Base-by-base conservation (phyloP, 176 grass and related monocot species). In the Calamus simplicifolius region DNA sequence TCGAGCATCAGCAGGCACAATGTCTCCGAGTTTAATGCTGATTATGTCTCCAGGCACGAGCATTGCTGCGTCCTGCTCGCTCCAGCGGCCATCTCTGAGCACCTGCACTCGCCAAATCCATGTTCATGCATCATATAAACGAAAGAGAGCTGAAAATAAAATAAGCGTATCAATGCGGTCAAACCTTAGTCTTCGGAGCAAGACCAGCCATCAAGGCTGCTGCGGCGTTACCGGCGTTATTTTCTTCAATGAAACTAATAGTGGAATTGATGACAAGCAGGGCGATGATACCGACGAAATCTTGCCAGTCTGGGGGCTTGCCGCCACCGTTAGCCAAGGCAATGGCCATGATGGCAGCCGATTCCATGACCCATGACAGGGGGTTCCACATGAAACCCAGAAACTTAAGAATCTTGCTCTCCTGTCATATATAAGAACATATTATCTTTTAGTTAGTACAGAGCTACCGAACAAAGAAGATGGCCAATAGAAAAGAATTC, bases 351-450 rank as follows among this genome's bases (percentile, higher is more conserved):
- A 99, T 17, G 16, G 94, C 94, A 4, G 93, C 87, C 14, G 67
- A 57, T 57, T 99, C 94, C 94, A 99, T 99, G 17, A 99, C 94
- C 94, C 94, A 99, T 23, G 94, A 99, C 1, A 99, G 67, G 0
- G 94, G 94, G 63, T 99, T 99, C 94, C 94, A 99, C 94, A 99
- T 99, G 74, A 99, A 99, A 19, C 84, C 79, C 17, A 98, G 12
- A 76, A 98, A 98, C 58, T 93, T 98, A 17, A 98, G 85, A 0
- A 98, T 3, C 70, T 86, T 75, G 53, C 81, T 98, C 81, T 98
- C 94, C 88, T 90, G 69, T 48, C 5, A 58, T n/a, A 58, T n/a
- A 27, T n/a, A 31, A 43, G 28, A 62, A 30, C 38, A 61, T 16
- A 0, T 28, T 10, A 54, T 18, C 12, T 1, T 12, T 29, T 51